Evolutionary conservation across 768 basidiomycete genomes (phyloP).

Genomic region (Tulasnella calospora): DNA sequence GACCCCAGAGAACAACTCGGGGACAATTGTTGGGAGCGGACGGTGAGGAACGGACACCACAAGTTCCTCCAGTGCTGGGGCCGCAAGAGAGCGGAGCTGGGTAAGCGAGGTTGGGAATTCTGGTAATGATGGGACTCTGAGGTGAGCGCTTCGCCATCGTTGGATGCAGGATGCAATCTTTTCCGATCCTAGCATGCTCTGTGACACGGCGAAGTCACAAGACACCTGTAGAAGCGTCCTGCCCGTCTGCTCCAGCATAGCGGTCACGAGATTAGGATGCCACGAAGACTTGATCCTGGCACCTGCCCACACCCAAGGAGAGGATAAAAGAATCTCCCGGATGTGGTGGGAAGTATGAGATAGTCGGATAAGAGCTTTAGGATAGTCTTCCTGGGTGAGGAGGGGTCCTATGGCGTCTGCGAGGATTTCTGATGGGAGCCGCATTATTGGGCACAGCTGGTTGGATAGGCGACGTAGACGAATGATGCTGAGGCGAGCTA

Average conservation of each 20-base stretch:
- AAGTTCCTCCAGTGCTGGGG: background rate
- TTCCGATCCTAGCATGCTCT: background rate
- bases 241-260: background rate
- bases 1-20: background rate
- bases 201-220: background rate
- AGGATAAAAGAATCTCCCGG: background rate
- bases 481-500: background rate
- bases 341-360: background rate
- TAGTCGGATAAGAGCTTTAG: background rate
- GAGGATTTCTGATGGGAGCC: background rate
- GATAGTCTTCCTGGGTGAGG: background rate
- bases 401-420: background rate
- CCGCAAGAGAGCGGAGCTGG: background rate
- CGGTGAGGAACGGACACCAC: background rate
- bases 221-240: background rate
- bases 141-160: background rate
- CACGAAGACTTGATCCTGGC: background rate
- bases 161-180: background rate
- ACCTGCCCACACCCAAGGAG: background rate
- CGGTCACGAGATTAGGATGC: background rate
- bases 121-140: background rate
- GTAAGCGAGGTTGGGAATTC: background rate
- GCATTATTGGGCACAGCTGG: background rate
- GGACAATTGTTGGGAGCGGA: background rate
- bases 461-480: background rate